These are phyloP conservation scores for Achaetomium macrosporum DNA, from an alignment of 2,329 filamentous ascomycete genomes.

Conservation along the genomic window DNA sequence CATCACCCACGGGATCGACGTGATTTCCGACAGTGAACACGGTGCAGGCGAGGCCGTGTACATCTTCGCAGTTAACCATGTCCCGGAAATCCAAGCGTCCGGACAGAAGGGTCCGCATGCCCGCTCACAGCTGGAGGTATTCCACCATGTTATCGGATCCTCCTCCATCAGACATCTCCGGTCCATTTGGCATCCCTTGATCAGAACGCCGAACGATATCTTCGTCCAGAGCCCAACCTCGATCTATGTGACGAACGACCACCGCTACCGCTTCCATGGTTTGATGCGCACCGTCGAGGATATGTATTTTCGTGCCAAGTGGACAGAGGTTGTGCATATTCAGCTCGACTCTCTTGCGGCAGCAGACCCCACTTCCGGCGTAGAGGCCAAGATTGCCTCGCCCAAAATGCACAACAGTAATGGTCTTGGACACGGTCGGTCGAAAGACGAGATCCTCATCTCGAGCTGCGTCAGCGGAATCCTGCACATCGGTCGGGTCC, in stretches of 20 bases:
- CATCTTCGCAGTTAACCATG: slow-evolving; percentile 56
- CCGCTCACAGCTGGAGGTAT: slow-evolving; percentile 52
- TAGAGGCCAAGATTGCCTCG: slow-evolving; percentile 41
- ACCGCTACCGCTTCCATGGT: slow-evolving; percentile 44
- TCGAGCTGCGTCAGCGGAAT: slow-evolving; percentile 39
- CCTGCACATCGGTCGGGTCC: slow-evolving; percentile 38
- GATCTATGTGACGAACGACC: slow-evolving; percentile 57
- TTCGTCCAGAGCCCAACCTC: slow-evolving; percentile 40
- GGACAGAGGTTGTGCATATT: slow-evolving; percentile 46
- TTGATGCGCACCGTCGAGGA: slow-evolving; percentile 43
- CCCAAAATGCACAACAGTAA: slow-evolving; percentile 48
- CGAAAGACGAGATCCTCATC: slow-evolving; percentile 37
- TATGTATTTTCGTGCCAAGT: slow-evolving; percentile 35
- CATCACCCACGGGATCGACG: slow-evolving; percentile 55
- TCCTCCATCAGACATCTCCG: slow-evolving; percentile 41
- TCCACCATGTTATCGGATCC: slow-evolving; percentile 46
- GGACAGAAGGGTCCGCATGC: slow-evolving; percentile 32
- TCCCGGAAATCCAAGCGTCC: slow-evolving; percentile 41
- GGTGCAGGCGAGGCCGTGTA: slow-evolving; percentile 41
- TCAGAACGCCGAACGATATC: slow-evolving; percentile 55
- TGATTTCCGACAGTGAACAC: slow-evolving; percentile 44
- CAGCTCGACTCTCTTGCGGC: slow-evolving; percentile 28
- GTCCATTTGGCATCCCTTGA: slow-evolving; percentile 46
- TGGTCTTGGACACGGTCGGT: slow-evolving; percentile 46
- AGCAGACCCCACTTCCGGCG: slow-evolving; percentile 28